Conservation (phyloP, 2,329 filamentous ascomycete species). For the Apiospora phragmitis region DNA sequence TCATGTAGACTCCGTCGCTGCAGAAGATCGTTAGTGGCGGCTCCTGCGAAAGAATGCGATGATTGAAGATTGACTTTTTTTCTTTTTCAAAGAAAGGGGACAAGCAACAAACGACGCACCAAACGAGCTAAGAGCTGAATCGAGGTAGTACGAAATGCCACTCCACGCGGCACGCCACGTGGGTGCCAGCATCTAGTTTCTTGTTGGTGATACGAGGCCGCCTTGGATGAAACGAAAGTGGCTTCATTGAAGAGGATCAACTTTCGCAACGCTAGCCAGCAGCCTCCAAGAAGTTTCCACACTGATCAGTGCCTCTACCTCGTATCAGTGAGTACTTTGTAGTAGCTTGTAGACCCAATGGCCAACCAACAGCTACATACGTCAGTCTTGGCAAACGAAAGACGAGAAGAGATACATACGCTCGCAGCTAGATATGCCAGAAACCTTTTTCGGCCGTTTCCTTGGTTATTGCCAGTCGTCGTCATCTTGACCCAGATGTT, state of each 20-base stretch:
- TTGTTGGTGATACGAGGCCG: background rate
- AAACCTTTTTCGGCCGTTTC: background rate
- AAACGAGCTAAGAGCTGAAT: background rate
- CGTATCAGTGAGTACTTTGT: background rate
- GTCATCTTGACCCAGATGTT: background rate
- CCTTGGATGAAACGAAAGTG: background rate
- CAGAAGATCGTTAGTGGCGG: background rate
- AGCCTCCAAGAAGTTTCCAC: background rate
- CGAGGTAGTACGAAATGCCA: background rate
- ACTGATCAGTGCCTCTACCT: background rate
- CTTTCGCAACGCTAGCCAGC: background rate
- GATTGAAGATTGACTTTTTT: background rate
- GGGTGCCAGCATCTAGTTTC: background rate
- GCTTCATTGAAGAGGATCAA: background rate
- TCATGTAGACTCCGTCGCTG: background rate
- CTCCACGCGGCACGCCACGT: background rate
- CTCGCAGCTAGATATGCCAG: background rate
- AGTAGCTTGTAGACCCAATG: background rate
- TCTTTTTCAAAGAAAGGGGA: background rate
- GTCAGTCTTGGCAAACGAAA: background rate
- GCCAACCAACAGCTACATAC: background rate
- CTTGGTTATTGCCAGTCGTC: background rate
- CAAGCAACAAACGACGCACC: background rate
- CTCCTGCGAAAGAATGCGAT: background rate
- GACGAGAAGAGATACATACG: background rate